Percentiles rank a stretch among this genome's conserved stretches.
Evolutionary conservation across 1,284 basidiomycete species (phyloP).

Genomic region (Gomphus sp.): DNA sequence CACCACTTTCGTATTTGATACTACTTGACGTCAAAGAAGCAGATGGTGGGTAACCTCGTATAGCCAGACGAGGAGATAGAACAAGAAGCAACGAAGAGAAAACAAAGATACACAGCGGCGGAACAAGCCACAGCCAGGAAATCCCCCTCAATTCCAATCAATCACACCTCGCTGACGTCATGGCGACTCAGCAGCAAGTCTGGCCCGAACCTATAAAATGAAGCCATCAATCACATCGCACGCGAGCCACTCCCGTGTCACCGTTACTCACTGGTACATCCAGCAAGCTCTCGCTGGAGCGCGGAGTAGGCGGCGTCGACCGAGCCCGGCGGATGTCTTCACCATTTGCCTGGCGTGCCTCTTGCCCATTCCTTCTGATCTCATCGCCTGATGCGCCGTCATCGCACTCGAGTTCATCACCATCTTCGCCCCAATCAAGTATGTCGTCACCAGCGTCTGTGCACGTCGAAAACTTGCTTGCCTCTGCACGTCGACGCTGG

Average conservation of each 20-base stretch:
- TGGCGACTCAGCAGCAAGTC: background rate
- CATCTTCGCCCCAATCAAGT: slow-evolving; percentile 4
- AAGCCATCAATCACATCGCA: background rate
- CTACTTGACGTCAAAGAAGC: too few species aligned
- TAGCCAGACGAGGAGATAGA: background rate
- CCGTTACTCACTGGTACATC: slow-evolving; percentile 2
- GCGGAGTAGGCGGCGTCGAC: slow-evolving; percentile 9
- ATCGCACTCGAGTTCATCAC: background rate
- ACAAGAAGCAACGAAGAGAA: too few species aligned
- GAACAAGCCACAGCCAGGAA: background rate
- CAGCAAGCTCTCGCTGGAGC: background rate
- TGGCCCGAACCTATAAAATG: background rate
- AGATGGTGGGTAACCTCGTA: too few species aligned
- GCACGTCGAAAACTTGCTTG: background rate
- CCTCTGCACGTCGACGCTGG: background rate
- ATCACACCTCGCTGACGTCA: background rate
- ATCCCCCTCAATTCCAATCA: background rate
- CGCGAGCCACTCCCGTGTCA: background rate
- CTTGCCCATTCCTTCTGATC: background rate
- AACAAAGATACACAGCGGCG: too few species aligned
- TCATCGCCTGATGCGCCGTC: background rate
- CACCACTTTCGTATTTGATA: too few species aligned
- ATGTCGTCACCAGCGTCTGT: slow-evolving; percentile 1
- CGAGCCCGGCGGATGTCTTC: slow-evolving; percentile 3
- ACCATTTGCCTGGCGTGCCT: background rate